phyloP scores from a whole-genome alignment of 2,329 filamentous ascomycete genomes.

The Bipolaris bicolor region DNA sequence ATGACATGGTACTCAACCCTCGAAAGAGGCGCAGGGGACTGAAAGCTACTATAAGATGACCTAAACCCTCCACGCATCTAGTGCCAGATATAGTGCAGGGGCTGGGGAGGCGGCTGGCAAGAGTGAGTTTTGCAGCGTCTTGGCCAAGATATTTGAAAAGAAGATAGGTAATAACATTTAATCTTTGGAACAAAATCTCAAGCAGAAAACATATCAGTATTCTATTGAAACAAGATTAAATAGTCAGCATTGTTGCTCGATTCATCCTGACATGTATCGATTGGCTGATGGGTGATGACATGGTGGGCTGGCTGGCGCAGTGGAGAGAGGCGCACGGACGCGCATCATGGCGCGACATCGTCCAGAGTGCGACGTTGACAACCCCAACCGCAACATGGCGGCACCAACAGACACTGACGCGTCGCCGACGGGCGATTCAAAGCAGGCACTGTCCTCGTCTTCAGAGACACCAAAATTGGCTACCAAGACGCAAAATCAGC shows the following conservation, averaged over 20 bases:
- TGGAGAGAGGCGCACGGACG: conserved; percentile 17
- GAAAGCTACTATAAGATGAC: neutral
- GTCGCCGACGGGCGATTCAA: conserved; percentile 23
- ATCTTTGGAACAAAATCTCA: neutral
- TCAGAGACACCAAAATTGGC: conserved; percentile 3
- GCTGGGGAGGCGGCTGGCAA: neutral
- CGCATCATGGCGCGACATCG: conserved; percentile 11
- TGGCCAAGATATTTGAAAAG: neutral
- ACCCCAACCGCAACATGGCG: conserved; percentile 38
- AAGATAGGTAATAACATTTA: neutral
- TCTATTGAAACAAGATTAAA: too few relatives aligned
- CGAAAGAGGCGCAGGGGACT: neutral
- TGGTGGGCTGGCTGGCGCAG: neutral
- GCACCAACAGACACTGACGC: conserved; percentile 28
- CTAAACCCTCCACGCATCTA: neutral
- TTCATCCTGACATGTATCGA: neutral
- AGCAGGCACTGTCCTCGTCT: conserved; percentile 5
- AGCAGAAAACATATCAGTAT: too few relatives aligned
- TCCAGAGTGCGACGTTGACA: conserved; percentile 21
- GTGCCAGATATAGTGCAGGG: neutral
- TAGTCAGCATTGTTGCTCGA: too few relatives aligned
- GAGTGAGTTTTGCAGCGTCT: neutral
- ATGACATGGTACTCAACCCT: neutral
- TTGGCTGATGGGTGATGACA: neutral
- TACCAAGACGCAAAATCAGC: conserved; percentile 40